Percentiles rank a stretch among this genome's conserved stretches.
Conservation (phyloP, 116 monocot genomes). For the Iris pallida region DNA sequence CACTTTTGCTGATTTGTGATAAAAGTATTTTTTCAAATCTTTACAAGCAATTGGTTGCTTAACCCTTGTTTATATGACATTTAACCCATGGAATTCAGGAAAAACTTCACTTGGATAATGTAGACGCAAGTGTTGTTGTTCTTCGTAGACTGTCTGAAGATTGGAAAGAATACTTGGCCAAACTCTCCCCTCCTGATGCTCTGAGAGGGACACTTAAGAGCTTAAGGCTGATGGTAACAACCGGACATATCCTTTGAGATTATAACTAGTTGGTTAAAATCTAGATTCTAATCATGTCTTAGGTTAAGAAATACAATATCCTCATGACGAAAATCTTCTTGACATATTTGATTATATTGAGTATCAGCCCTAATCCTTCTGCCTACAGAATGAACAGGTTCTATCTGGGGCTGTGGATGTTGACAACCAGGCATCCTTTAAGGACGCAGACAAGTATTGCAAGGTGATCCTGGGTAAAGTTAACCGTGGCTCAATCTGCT, state of each 20-base stretch:
- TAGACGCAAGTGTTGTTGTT: conserved; percentile 59
- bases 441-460: conserved; percentile 71
- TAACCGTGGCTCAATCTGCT: conserved; percentile 30
- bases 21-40: too few relatives aligned
- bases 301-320: too few relatives aligned
- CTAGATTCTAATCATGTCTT: too few relatives aligned
- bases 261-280: too few relatives aligned
- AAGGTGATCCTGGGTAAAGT: conserved; percentile 54
- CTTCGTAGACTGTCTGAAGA: conserved; percentile 44
- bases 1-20: background rate
- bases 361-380: background rate
- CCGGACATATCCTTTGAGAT: too few relatives aligned
- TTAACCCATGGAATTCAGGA: conserved; percentile 41
- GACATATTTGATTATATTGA: too few relatives aligned
- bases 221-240: conserved; percentile 52
- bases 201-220: conserved; percentile 44
- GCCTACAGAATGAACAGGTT: conserved; percentile 63
- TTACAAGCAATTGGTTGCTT: background rate
- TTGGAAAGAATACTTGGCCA: conserved; percentile 66
- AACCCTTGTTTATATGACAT: background rate
- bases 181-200: conserved; percentile 52
- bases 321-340: too few relatives aligned
- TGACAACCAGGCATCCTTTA: conserved; percentile 28
- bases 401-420: conserved; percentile 27
- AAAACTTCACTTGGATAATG: conserved; percentile 64